phyloP scores from a whole-genome alignment of 306 rosid species.

The Ormosia emarginata region DNA sequence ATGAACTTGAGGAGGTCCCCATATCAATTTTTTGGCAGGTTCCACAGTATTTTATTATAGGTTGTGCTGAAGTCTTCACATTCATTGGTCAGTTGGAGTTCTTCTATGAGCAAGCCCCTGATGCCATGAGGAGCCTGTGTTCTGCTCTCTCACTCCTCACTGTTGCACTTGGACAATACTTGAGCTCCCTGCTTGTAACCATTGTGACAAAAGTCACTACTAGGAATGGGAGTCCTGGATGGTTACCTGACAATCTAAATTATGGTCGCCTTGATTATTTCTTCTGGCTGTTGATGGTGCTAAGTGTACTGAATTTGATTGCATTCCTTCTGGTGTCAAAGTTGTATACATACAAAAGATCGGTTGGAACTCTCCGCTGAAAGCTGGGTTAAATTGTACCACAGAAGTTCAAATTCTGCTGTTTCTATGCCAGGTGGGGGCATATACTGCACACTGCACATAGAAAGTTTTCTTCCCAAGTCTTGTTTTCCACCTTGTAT shows the following conservation, averaged over 20 bases:
- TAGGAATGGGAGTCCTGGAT: slow-evolving; percentile 54
- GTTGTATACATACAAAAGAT: slow-evolving; percentile 50
- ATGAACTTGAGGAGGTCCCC: slow-evolving; percentile 44
- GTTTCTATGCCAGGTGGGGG: background rate
- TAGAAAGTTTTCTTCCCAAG: background rate
- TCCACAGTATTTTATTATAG: slow-evolving; percentile 69
- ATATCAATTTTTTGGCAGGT: slow-evolving; percentile 76
- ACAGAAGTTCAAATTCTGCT: background rate
- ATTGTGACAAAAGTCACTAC: slow-evolving; percentile 50
- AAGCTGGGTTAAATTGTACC: background rate
- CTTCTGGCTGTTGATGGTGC: slow-evolving; percentile 58
- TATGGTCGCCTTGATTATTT: slow-evolving; percentile 71
- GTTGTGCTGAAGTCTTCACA: slow-evolving; percentile 74
- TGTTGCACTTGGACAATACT: slow-evolving; percentile 62
- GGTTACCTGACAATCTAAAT: slow-evolving; percentile 73
- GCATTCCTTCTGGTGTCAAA: slow-evolving; percentile 47
- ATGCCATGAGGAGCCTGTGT: slow-evolving; percentile 79
- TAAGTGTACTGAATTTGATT: slow-evolving; percentile 53
- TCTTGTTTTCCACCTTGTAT: background rate
- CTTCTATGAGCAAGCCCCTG: slow-evolving; percentile 76
- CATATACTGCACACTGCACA: background rate
- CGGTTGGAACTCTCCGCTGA: slow-evolving; percentile 24
- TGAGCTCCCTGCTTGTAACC: slow-evolving; percentile 70
- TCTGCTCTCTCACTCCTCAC: slow-evolving; percentile 77
- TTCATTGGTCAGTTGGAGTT: slow-evolving; percentile 75